phyloP scores from a whole-genome alignment of 768 basidiomycete species.

The Thelephora ganbajun region DNA sequence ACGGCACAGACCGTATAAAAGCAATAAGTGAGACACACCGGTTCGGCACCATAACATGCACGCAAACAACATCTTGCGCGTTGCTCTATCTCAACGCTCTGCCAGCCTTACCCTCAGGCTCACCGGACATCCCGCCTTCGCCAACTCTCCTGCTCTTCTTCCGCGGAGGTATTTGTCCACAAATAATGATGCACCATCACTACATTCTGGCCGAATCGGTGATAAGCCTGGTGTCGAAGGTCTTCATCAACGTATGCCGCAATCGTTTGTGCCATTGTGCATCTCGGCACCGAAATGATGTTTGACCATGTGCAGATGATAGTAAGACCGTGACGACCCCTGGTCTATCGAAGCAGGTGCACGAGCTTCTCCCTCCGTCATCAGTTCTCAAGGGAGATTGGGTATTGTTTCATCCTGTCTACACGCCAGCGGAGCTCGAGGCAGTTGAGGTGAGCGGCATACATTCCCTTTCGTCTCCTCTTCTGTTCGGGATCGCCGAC shows the following conservation, averaged over 20 bases:
- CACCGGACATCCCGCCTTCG: neutral
- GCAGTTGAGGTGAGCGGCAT: slow-evolving; percentile 45
- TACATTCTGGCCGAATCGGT: neutral
- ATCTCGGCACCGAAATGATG: neutral
- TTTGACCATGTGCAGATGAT: neutral
- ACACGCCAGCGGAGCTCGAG: slow-evolving; percentile 57
- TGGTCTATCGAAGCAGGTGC: neutral
- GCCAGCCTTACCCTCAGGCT: neutral
- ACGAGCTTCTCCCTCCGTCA: slow-evolving; percentile 10
- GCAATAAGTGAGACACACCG: no score
- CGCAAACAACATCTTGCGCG: neutral
- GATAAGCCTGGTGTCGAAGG: neutral
- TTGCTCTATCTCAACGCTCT: neutral
- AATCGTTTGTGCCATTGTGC: slow-evolving; percentile 37
- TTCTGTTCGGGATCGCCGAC: neutral
- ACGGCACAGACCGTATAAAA: no score
- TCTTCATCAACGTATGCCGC: slow-evolving; percentile 21
- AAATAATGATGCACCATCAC: neutral
- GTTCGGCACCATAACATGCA: neutral
- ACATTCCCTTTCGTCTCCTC: no score
- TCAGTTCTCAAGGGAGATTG: slow-evolving; percentile 44
- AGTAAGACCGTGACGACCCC: neutral
- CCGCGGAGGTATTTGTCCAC: neutral
- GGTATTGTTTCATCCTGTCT: slow-evolving; percentile 91
- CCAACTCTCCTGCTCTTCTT: neutral